These are phyloP conservation scores for Thermomucor indicae-seudaticae DNA, from an alignment of 371 early-diverging fungal genomes.

Conservation along the genomic window DNA sequence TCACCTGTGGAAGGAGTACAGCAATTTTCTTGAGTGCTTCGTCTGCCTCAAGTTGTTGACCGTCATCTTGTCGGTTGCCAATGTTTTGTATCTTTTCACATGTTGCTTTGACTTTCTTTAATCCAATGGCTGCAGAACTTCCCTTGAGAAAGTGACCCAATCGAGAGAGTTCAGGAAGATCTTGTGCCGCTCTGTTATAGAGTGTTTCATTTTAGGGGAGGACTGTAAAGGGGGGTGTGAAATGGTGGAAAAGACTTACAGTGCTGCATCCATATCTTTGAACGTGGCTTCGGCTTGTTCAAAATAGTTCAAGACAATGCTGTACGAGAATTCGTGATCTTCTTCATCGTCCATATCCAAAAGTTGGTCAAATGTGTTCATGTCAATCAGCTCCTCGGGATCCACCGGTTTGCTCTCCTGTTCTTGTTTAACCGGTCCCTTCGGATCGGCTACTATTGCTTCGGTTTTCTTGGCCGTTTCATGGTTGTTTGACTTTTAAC, in stretches of 20 bases:
- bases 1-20: conserved; percentile 52
- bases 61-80: conserved; percentile 76
- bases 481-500: too few species aligned
- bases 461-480: too few species aligned
- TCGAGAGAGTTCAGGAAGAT: conserved; percentile 67
- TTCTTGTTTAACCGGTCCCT: not conserved
- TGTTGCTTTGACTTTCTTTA: conserved; percentile 72
- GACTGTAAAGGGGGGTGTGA: not conserved
- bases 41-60: conserved; percentile 49
- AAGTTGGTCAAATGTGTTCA: conserved; percentile 70
- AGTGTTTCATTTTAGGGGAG: not conserved
- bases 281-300: conserved; percentile 73
- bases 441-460: too few species aligned
- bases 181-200: conserved; percentile 49
- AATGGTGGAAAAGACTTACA: conserved; percentile 30
- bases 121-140: conserved; percentile 83
- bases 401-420: conserved; percentile 14
- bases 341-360: conserved; percentile 82
- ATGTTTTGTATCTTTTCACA: conserved; percentile 86
- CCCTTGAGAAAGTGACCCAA: conserved; percentile 92
- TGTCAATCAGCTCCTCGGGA: conserved; percentile 65
- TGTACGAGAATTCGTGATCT: conserved; percentile 67
- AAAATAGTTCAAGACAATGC: conserved; percentile 69
- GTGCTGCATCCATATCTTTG: conserved; percentile 54
- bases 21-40: conserved; percentile 62